Evolutionary conservation across 768 basidiomycete genomes (phyloP).

Genomic region (Coprinopsis marcescibilis): DNA sequence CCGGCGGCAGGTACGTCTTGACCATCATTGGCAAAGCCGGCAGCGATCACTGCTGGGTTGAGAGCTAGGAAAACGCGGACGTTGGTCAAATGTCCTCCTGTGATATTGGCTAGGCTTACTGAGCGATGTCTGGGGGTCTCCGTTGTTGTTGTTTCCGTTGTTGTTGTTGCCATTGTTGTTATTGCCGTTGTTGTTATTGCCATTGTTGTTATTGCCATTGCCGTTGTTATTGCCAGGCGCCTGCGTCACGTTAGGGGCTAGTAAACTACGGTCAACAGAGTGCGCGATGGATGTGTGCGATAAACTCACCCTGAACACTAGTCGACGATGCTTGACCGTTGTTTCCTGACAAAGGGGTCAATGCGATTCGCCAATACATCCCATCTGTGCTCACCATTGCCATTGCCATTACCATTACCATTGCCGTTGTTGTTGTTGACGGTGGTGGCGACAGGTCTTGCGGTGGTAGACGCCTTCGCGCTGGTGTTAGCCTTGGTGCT

Average conservation of each 20-base stretch:
- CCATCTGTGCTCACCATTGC: constrained; percentile 3
- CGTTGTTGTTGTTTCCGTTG: constrained; percentile 5
- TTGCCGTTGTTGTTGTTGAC: not conserved
- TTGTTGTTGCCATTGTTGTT: constrained; percentile 10
- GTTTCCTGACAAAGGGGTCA: no score
- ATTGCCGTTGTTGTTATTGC: constrained; percentile 5
- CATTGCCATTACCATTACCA: constrained; percentile 3
- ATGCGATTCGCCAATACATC: no score
- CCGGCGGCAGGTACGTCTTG: constrained; percentile 35
- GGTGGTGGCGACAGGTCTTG: not conserved
- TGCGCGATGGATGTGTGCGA: no score
- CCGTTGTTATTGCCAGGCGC: constrained; percentile 8
- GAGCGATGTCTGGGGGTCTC: constrained; percentile 33
- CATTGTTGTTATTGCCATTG: constrained; percentile 8
- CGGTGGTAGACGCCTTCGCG: not conserved
- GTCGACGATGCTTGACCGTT: no score
- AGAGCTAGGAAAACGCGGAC: constrained; percentile 27
- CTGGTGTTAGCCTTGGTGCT: not conserved
- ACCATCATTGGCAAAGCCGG: constrained; percentile 39
- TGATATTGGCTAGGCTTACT: constrained; percentile 19
- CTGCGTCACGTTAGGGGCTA: no score
- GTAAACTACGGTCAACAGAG: no score
- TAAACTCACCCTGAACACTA: no score
- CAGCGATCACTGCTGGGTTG: constrained; percentile 33
- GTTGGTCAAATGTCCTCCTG: constrained; percentile 1